phyloP scores from a whole-genome alignment of 1,284 basidiomycete genomes.

The Tremellales sp. region DNA sequence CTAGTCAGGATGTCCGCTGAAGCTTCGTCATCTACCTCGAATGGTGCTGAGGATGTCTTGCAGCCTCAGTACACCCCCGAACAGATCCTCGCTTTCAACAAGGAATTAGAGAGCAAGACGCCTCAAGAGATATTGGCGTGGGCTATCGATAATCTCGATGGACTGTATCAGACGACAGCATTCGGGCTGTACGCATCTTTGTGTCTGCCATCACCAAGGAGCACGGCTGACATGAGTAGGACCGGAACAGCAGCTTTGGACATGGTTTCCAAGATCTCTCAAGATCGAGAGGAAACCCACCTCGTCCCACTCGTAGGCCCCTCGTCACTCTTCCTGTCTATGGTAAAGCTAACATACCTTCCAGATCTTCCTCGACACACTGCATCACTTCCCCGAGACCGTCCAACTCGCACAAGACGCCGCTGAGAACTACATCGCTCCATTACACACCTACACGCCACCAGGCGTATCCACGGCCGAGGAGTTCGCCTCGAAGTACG shows the following conservation, averaged over 20 bases:
- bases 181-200: constrained; percentile 64
- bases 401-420: constrained; percentile 79
- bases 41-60: constrained; percentile 21
- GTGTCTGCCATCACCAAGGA: not conserved
- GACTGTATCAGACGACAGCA: constrained; percentile 83
- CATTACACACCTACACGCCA: constrained; percentile 76
- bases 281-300: constrained; percentile 46
- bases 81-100: constrained; percentile 67
- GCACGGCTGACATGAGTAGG: constrained; percentile 15
- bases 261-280: constrained; percentile 76
- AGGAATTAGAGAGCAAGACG: constrained; percentile 61
- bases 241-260: constrained; percentile 87
- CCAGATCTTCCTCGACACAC: constrained; percentile 85
- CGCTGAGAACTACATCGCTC: constrained; percentile 66
- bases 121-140: constrained; percentile 80
- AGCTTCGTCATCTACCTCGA: not conserved
- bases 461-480: constrained; percentile 62
- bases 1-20: constrained; percentile 7
- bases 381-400: constrained; percentile 95
- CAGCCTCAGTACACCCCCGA: constrained; percentile 61
- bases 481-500: constrained; percentile 80
- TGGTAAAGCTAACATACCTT: not conserved
- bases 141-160: constrained; percentile 68
- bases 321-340: not conserved
- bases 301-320: constrained; percentile 48